These are phyloP conservation scores for Aristolochia fimbriata DNA, from an alignment of 164 flowering plant genomes.

Conservation along the genomic window DNA sequence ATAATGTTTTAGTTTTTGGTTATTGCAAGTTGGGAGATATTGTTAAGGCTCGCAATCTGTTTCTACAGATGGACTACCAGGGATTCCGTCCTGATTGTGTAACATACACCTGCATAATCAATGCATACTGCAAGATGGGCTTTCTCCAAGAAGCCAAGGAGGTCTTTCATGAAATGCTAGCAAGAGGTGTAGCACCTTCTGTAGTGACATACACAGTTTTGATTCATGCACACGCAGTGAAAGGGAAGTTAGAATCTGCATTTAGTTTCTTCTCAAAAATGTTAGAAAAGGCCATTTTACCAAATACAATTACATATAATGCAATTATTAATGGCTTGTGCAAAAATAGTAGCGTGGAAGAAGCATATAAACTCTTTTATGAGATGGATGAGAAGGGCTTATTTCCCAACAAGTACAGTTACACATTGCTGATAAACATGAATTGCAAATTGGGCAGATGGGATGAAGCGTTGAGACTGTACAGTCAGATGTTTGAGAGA, in stretches of 20 bases:
- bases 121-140: slow-evolving; percentile 35
- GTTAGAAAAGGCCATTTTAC: slow-evolving; percentile 40
- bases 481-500: slow-evolving; percentile 48
- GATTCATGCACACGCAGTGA: slow-evolving; percentile 47
- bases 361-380: slow-evolving; percentile 35
- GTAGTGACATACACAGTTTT: slow-evolving; percentile 64
- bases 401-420: slow-evolving; percentile 53
- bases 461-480: slow-evolving; percentile 52
- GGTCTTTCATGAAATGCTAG: slow-evolving; percentile 38
- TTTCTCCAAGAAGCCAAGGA: slow-evolving; percentile 34
- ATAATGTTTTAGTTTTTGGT: slow-evolving; percentile 53
- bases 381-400: slow-evolving; percentile 48
- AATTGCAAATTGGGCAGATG: slow-evolving; percentile 40
- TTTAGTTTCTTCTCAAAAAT: slow-evolving; percentile 44
- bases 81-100: slow-evolving; percentile 51
- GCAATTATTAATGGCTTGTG: slow-evolving; percentile 59
- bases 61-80: slow-evolving; percentile 36
- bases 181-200: slow-evolving; percentile 40
- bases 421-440: slow-evolving; percentile 51
- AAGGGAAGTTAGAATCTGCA: slow-evolving; percentile 35
- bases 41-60: slow-evolving; percentile 30
- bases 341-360: slow-evolving; percentile 29
- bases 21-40: slow-evolving; percentile 35
- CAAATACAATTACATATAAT: slow-evolving; percentile 70
- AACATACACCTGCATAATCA: slow-evolving; percentile 54